Conservation (phyloP, 2,329 filamentous ascomycete genomes). For the Talaromyces sp. region DNA sequence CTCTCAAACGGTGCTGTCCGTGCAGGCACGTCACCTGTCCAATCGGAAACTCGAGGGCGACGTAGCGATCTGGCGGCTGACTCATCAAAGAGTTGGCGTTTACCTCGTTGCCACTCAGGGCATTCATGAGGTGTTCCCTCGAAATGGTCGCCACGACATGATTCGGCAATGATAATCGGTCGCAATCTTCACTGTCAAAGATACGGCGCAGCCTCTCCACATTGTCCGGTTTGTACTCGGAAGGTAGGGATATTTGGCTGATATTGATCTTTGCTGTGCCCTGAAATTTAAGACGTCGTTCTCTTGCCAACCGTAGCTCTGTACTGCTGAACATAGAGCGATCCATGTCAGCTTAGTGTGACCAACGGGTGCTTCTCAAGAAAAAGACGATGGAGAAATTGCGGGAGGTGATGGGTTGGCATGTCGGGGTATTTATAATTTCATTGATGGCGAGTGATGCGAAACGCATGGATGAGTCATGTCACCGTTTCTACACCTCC, state of each 20-base stretch:
- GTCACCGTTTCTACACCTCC: neutral
- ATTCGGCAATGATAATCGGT: neutral
- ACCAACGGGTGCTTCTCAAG: too few species aligned
- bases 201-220: constrained; percentile 23
- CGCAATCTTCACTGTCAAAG: constrained; percentile 18
- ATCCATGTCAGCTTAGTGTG: neutral
- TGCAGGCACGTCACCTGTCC: neutral
- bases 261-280: constrained; percentile 25
- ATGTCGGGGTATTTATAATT: neutral
- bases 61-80: neutral
- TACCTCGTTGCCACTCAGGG: neutral
- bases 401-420: neutral
- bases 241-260: constrained; percentile 18
- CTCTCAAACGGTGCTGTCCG: neutral
- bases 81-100: neutral
- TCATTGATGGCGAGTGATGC: neutral
- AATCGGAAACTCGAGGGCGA: neutral
- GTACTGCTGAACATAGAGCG: neutral
- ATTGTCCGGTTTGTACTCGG: constrained; percentile 19
- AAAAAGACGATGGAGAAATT: neutral
- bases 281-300: constrained; percentile 23
- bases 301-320: neutral
- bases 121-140: neutral
- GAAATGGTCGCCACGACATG: neutral
- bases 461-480: neutral